phyloP scores from a whole-genome alignment of 2,329 filamentous ascomycete genomes.

The Zymoseptoria brevis region DNA sequence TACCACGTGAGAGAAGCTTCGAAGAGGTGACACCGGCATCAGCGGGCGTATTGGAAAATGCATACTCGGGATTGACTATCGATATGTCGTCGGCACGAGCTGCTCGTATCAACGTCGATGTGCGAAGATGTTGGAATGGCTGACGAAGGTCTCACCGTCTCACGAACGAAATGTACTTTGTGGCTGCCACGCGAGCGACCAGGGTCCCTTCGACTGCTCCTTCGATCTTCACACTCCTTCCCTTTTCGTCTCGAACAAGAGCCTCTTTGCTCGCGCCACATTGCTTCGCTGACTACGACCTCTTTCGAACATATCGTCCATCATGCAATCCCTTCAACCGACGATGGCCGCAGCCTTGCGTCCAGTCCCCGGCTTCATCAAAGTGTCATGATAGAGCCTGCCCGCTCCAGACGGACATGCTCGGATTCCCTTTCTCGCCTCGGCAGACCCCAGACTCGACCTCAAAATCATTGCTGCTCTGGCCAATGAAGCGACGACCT shows the following conservation, averaged over 20 bases:
- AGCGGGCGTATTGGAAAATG: not conserved
- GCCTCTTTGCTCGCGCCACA: not conserved
- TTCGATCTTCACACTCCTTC: not conserved
- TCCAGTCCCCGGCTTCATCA: not conserved
- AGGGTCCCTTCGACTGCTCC: not conserved
- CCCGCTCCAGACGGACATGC: not conserved
- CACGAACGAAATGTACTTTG: too few species aligned
- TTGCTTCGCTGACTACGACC: not conserved
- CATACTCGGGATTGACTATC: not conserved
- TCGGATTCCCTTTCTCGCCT: not conserved
- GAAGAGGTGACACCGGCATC: not conserved
- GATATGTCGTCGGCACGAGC: not conserved
- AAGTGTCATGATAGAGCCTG: not conserved
- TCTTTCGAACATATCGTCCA: not conserved
- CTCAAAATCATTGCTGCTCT: not conserved
- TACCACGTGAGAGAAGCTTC: not conserved
- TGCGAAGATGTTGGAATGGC: not conserved
- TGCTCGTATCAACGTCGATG: not conserved
- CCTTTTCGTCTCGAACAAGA: not conserved
- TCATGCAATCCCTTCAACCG: not conserved
- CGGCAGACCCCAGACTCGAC: not conserved
- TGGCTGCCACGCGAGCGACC: not conserved
- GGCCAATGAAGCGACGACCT: not conserved
- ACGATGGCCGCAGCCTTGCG: too few species aligned
- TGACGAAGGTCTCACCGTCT: too few species aligned